Percentiles rank a stretch among this genome's conserved stretches.
phyloP scores from a whole-genome alignment of 2,329 filamentous ascomycete species.

The Huntiella moniliformis region DNA sequence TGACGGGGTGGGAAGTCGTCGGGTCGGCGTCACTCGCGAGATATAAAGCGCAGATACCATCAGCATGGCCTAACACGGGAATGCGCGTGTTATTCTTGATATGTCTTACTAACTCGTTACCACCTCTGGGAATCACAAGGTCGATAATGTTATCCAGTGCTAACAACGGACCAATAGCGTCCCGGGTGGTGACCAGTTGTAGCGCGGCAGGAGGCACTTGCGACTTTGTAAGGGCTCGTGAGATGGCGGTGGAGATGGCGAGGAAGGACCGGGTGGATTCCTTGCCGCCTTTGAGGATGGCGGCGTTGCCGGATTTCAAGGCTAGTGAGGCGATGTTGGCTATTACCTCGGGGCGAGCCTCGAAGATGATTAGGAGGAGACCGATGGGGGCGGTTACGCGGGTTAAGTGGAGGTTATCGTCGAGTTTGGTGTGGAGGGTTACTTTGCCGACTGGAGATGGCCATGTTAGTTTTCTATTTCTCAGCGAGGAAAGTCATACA shows the following conservation, averaged over 20 bases:
- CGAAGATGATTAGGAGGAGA: slow-evolving; percentile 95
- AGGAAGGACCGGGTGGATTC: slow-evolving; percentile 92
- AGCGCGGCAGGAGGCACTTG: slow-evolving; percentile 70
- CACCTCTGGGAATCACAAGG: slow-evolving; percentile 81
- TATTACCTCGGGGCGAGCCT: slow-evolving; percentile 92
- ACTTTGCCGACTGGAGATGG: slow-evolving; percentile 52
- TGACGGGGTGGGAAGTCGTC: slow-evolving; percentile 51
- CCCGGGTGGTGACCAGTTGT: slow-evolving; percentile 83
- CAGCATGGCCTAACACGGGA: slow-evolving; percentile 87
- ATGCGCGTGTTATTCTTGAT: slow-evolving; percentile 87
- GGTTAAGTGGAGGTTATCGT: slow-evolving; percentile 70
- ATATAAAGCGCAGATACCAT: slow-evolving; percentile 79
- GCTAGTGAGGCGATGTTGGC: slow-evolving; percentile 92
- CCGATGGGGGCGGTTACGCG: slow-evolving; percentile 88
- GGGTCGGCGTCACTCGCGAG: slow-evolving; percentile 61
- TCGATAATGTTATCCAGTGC: slow-evolving; percentile 76
- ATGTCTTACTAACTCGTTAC: slow-evolving; percentile 74
- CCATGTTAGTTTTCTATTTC: neutral
- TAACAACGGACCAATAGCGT: slow-evolving; percentile 76
- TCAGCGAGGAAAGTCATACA: no score
- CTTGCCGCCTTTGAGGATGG: slow-evolving; percentile 91
- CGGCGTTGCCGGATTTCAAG: slow-evolving; percentile 92
- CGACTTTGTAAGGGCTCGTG: slow-evolving; percentile 51
- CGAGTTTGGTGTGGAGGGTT: slow-evolving; percentile 65
- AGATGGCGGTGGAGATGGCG: slow-evolving; percentile 74